Base-by-base conservation (phyloP, 2,329 filamentous ascomycete species). In the Microdochium paspali region DNA sequence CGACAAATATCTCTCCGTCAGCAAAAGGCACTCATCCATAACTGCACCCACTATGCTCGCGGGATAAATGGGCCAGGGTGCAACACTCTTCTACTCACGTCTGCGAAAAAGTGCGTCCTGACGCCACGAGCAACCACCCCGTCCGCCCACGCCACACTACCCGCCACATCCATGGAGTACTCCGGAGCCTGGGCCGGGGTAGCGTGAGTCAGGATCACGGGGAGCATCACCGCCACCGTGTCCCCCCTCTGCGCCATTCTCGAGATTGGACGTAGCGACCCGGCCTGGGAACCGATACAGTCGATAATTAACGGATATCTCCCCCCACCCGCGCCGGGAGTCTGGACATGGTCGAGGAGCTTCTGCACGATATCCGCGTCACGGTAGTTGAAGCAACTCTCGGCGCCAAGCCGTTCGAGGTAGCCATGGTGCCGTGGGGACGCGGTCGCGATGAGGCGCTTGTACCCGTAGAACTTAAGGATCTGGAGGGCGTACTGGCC, bases 151-250 rank as follows among this genome's bases (percentile, higher is more conserved):
- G 66, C 53, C 0, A 56, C 66, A 10, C 60, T 65, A 7, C 61
- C 61, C n/a, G 53, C 43, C 1, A 70, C 71, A 45, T 79, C 74
- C 73, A 79, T 77, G 30, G 67, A 66, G 47, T 79, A 82, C 51
- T 72, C 66, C 0, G 79, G 78, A 49, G 60, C 64, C 18, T 69
- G 61, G 1, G 63, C 65, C 4, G 70, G 65, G 0, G 65, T 71
- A 0, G 78, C 71, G 50, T 81, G 73, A 40, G 62, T 68, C 42
- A 80, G 53, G 48, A 84, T 77, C 15, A 83, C 71, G 0, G 80
- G 80, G 5, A 85, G 60, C 62, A 84, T 70, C 15, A 82, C 61
- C 0, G 79, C 80, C 0, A 84, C 76, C 23, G 62, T 76, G 3
- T 68, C 62, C 0, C 76, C 76, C 1, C 46, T 58, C 49, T 68